A percentile compares a stretch with the other conserved stretches of the same genome.
Evolutionary conservation across 2,329 filamentous ascomycete species (phyloP).

Genomic region (Colletotrichum kahawae): DNA sequence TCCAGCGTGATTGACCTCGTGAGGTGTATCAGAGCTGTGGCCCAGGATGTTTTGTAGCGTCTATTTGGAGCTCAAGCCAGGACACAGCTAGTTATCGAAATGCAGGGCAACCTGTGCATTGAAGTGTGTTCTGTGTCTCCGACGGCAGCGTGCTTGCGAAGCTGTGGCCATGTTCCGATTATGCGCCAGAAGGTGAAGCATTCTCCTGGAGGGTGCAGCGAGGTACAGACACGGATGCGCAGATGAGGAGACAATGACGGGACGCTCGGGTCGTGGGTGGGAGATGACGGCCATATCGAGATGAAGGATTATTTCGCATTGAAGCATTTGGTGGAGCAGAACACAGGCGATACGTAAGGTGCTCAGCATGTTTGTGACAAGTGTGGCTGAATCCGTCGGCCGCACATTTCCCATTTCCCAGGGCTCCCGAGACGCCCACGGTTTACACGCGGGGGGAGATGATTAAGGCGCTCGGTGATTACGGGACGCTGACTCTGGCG

Average conservation of each 20-base stretch:
- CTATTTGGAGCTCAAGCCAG: not conserved
- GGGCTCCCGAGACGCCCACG: not conserved
- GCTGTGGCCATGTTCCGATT: not conserved
- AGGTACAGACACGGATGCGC: not conserved
- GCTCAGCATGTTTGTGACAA: not conserved
- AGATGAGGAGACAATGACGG: not conserved
- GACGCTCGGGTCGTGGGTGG: conserved; percentile 1
- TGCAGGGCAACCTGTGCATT: not conserved
- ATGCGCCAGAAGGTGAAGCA: not conserved
- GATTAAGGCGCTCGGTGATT: not conserved
- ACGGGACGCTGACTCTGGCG: not conserved
- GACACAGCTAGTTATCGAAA: not conserved
- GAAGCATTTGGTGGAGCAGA: not conserved
- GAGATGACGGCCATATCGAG: not conserved
- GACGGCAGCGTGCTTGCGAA: not conserved
- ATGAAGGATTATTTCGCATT: not conserved
- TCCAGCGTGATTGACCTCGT: conserved; percentile 11
- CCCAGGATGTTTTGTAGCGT: not conserved
- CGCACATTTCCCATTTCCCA: not conserved
- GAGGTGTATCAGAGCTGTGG: not conserved
- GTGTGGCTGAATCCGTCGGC: not conserved
- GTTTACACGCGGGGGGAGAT: not conserved
- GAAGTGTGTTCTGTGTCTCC: not conserved
- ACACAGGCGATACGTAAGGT: not conserved
- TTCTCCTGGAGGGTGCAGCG: not conserved